phyloP scores from a whole-genome alignment of 495 filamentous ascomycete species.

The Achaetomiella virescens region DNA sequence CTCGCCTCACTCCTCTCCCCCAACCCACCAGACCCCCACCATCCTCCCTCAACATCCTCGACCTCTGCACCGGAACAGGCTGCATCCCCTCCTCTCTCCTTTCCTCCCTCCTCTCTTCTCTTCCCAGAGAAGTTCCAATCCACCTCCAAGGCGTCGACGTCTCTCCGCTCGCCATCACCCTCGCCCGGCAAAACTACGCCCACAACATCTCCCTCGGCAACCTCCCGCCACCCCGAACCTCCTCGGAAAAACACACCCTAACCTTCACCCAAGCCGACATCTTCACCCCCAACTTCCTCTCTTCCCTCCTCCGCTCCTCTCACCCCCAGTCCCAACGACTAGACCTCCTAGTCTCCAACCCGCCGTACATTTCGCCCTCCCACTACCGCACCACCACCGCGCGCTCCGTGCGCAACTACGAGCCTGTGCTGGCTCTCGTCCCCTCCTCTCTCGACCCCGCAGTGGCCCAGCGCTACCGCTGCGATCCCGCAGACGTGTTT shows the following conservation, averaged over 20 bases:
- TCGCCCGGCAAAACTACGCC: conserved; percentile 56
- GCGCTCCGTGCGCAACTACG: conserved; percentile 70
- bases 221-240: background rate
- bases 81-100: conserved; percentile 69
- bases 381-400: conserved; percentile 53
- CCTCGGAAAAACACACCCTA: conserved; percentile 19
- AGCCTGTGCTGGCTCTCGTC: conserved; percentile 74
- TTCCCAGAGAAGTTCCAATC: conserved; percentile 36
- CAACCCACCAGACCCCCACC: background rate
- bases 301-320: background rate
- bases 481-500: conserved; percentile 50
- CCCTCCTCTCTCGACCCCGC: conserved; percentile 38
- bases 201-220: conserved; percentile 46
- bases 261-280: conserved; percentile 52
- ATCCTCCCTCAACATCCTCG: conserved; percentile 55
- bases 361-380: conserved; percentile 73
- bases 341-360: conserved; percentile 81
- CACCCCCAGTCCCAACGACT: conserved; percentile 20
- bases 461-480: conserved; percentile 22
- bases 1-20: conserved; percentile 46
- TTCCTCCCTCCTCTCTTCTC: conserved; percentile 47
- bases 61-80: conserved; percentile 85
- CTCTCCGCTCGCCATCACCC: conserved; percentile 50
- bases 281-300: conserved; percentile 32
- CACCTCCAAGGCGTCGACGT: conserved; percentile 51